phyloP scores from a whole-genome alignment of 2,329 filamentous ascomycete species.

The Penicillium sp. region DNA sequence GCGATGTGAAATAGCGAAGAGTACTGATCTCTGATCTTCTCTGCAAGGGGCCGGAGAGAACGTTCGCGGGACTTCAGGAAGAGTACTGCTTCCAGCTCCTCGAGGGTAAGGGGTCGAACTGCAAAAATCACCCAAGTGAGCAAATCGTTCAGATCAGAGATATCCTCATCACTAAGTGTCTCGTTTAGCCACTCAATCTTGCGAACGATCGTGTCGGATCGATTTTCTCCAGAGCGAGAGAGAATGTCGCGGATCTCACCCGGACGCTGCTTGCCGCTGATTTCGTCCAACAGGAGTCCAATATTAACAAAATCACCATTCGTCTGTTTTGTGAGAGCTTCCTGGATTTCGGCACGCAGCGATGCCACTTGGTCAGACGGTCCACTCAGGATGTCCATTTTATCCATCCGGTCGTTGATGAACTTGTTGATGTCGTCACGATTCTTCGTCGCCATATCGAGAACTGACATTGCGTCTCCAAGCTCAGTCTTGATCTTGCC shows the following conservation, averaged over 20 bases:
- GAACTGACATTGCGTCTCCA: slow-evolving; percentile 8
- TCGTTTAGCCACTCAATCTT: slow-evolving; percentile 20
- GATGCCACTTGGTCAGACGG: slow-evolving; percentile 23
- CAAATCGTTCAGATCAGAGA: slow-evolving; percentile 31
- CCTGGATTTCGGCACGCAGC: slow-evolving; percentile 17
- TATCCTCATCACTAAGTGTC: slow-evolving; percentile 30
- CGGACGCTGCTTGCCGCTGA: slow-evolving; percentile 29
- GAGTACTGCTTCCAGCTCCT: slow-evolving; percentile 27
- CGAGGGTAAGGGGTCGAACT: slow-evolving; percentile 5
- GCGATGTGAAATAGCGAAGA: slow-evolving; percentile 25
- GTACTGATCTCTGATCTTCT: slow-evolving; percentile 31
- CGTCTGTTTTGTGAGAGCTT: slow-evolving; percentile 19
- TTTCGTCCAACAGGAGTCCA: slow-evolving; percentile 29
- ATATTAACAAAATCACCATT: slow-evolving; percentile 31
- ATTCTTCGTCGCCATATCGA: slow-evolving; percentile 15
- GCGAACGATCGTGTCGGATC: slow-evolving; percentile 26
- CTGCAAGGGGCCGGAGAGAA: slow-evolving; percentile 30
- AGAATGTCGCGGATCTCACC: slow-evolving; percentile 30
- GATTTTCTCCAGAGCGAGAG: slow-evolving; percentile 28
- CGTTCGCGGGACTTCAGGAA: slow-evolving; percentile 26
- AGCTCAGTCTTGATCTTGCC: slow-evolving; percentile 19
- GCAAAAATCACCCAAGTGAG: slow-evolving; percentile 26
- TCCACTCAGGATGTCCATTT: slow-evolving; percentile 30
- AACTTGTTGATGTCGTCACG: slow-evolving; percentile 27
- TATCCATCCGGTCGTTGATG: slow-evolving; percentile 27